Conservation (phyloP, 306 rosid genomes). For the Lupinus albus region DNA sequence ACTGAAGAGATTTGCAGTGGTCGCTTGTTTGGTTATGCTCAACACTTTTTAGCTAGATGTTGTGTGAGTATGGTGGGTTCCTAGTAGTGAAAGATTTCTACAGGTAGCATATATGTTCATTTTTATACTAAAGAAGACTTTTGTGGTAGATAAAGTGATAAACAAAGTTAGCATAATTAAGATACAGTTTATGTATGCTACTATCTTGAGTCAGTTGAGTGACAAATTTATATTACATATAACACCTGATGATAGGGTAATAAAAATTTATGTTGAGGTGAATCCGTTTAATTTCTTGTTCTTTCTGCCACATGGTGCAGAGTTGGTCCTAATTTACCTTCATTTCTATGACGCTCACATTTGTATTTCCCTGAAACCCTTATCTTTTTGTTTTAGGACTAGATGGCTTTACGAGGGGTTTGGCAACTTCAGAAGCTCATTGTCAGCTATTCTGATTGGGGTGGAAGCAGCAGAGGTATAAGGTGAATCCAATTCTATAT, state of each 20-base stretch:
- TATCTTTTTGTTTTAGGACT: slow-evolving; percentile 1
- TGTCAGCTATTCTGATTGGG: slow-evolving; percentile 84
- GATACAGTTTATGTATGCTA: background rate
- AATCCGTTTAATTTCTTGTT: background rate
- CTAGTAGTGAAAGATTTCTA: background rate
- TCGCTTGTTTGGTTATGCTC: background rate
- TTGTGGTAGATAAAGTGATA: background rate
- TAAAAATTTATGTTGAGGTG: background rate
- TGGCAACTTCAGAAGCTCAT: slow-evolving; percentile 86
- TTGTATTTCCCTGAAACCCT: background rate
- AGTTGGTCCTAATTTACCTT: background rate
- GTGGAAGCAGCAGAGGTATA: slow-evolving; percentile 92
- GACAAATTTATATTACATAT: too few relatives aligned
- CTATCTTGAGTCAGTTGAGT: too few relatives aligned
- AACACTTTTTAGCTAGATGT: background rate
- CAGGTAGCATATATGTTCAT: background rate
- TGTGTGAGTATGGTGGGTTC: slow-evolving; percentile 1
- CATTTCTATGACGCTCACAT: background rate
- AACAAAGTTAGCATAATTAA: background rate
- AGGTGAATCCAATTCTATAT: slow-evolving; percentile 48
- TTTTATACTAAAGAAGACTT: background rate
- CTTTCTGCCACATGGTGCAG: background rate
- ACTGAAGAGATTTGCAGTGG: background rate
- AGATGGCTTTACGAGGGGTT: slow-evolving; percentile 86
- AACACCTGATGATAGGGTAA: background rate